A percentile compares a stretch with the other conserved stretches of the same genome.
phyloP scores from a whole-genome alignment of 495 filamentous ascomycete species.

The Aspergillus sclerotiicarbonarius region DNA sequence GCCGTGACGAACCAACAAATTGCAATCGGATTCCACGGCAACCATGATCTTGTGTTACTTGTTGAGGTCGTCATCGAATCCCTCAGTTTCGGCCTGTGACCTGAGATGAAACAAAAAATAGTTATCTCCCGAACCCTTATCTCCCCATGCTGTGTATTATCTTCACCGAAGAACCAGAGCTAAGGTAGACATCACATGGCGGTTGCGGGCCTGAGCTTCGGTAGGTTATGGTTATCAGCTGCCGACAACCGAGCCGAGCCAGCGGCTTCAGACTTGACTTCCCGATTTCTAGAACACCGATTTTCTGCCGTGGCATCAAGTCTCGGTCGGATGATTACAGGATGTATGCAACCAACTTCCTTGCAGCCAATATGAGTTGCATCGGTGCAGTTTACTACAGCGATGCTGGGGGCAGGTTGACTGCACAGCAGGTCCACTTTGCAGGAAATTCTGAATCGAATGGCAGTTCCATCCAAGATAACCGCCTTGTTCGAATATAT shows the following conservation, averaged over 20 bases:
- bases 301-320: not conserved
- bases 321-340: not conserved
- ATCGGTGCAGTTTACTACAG: too few relatives aligned
- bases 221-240: not conserved
- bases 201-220: not conserved
- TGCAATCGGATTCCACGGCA: not conserved
- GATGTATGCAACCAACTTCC: not conserved
- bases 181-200: not conserved
- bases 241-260: not conserved
- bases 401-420: too few relatives aligned
- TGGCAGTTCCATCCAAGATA: too few relatives aligned
- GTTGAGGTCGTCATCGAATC: not conserved
- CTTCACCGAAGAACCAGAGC: not conserved
- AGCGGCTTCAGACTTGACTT: slow-evolving; percentile 1
- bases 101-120: too few relatives aligned
- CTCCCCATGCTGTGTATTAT: not conserved
- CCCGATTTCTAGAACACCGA: not conserved
- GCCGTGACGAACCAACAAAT: not conserved
- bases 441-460: too few relatives aligned
- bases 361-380: too few relatives aligned
- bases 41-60: not conserved
- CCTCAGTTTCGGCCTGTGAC: too few relatives aligned
- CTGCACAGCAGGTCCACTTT: too few relatives aligned
- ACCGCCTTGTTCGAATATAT: too few relatives aligned
- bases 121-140: too few relatives aligned